Percentiles rank a stretch among this genome's conserved stretches.
Conservation (phyloP, 768 basidiomycete genomes). For the Tremella mesenterica region DNA sequence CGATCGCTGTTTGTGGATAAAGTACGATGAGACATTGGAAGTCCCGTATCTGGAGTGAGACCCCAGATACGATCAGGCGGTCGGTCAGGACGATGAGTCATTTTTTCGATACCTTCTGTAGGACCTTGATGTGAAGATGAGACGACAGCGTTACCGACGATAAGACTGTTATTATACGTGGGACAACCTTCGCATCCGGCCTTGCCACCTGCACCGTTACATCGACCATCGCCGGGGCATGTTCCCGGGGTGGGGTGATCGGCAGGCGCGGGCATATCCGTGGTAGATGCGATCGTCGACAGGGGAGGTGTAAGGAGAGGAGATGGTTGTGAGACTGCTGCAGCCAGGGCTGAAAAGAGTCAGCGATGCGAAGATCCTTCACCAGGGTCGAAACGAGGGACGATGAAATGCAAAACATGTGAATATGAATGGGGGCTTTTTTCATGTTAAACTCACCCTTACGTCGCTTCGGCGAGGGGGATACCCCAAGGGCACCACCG, state of each 20-base stretch:
- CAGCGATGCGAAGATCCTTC: not conserved
- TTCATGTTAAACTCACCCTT: conserved; percentile 35
- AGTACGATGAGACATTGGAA: conserved; percentile 12
- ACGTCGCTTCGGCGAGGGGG: conserved; percentile 22
- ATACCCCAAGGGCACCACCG: too few relatives aligned
- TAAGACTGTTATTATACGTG: conserved; percentile 76
- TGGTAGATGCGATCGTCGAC: conserved; percentile 2
- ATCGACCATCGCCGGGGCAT: conserved; percentile 97
- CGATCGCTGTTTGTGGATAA: conserved; percentile 13
- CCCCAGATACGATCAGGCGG: too few relatives aligned
- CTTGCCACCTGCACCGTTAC: conserved; percentile 93
- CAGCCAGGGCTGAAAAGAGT: conserved; percentile 10
- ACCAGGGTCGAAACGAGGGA: too few relatives aligned
- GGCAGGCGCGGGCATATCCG: conserved; percentile 3
- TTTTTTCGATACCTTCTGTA: conserved; percentile 44
- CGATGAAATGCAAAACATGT: not conserved
- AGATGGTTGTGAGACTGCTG: conserved; percentile 11
- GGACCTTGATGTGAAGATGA: conserved; percentile 45
- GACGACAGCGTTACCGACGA: conserved; percentile 40
- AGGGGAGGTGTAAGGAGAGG: conserved; percentile 26
- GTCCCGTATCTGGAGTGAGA: too few relatives aligned
- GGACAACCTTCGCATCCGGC: conserved; percentile 91
- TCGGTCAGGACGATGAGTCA: too few relatives aligned
- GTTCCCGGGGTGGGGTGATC: conserved; percentile 49
- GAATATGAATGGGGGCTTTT: not conserved